Conservation (phyloP, 2,329 filamentous ascomycete species). For the Fusarium xyrophilum region DNA sequence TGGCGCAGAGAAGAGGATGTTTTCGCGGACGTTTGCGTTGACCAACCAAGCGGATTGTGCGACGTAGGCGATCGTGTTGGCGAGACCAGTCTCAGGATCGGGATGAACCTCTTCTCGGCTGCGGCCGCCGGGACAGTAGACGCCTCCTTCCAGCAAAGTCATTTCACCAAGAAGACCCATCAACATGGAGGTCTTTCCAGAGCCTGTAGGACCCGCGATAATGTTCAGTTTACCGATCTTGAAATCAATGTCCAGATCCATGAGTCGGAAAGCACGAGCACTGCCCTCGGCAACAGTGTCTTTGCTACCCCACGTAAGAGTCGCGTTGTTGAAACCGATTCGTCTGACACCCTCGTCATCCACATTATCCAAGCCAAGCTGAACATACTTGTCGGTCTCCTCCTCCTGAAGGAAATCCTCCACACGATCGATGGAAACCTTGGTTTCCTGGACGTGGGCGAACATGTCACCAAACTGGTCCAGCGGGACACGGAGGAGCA, state of each 20-base stretch:
- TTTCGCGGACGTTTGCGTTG: conserved; percentile 93
- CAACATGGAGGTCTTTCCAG: conserved; percentile 92
- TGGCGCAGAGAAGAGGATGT: conserved; percentile 87
- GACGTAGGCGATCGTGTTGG: conserved; percentile 93
- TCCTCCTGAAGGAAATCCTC: conserved; percentile 93
- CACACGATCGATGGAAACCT: conserved; percentile 95
- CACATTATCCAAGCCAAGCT: conserved; percentile 74
- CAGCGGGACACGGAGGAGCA: conserved; percentile 87
- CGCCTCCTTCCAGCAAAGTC: conserved; percentile 80
- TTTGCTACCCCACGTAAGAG: conserved; percentile 86
- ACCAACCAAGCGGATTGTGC: conserved; percentile 97
- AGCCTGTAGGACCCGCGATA: conserved; percentile 90
- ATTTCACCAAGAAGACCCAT: conserved; percentile 98
- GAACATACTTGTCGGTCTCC: conserved; percentile 93
- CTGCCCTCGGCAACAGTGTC: conserved; percentile 67
- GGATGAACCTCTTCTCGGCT: conserved; percentile 84
- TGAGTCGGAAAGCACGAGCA: conserved; percentile 79
- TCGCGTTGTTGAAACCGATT: conserved; percentile 85
- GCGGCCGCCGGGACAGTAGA: conserved; percentile 84
- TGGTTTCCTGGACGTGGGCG: conserved; percentile 95
- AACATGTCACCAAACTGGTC: conserved; percentile 99
- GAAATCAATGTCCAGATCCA: conserved; percentile 85
- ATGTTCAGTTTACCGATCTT: conserved; percentile 87
- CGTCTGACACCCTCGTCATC: conserved; percentile 73
- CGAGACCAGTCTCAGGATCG: conserved; percentile 83